Evolutionary conservation across 139 green algal genomes (phyloP).

Genomic region (Coccomyxa sp.): DNA sequence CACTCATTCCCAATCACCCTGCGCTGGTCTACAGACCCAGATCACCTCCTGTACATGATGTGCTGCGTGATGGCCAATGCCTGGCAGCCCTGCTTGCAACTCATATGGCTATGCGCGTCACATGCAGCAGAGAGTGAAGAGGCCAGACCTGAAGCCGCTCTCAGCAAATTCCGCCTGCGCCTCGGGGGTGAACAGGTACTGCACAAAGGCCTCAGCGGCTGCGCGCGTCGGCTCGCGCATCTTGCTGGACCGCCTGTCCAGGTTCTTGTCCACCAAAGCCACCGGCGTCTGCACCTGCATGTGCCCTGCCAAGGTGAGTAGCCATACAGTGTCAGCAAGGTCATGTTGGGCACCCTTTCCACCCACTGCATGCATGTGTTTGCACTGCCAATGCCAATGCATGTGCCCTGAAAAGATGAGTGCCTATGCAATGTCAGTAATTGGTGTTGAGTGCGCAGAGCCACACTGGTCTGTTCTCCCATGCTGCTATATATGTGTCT

Average conservation of each 20-base stretch:
- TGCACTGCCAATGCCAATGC: too few relatives aligned
- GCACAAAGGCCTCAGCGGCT: conserved; percentile 60
- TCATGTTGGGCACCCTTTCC: too few relatives aligned
- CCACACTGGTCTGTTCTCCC: not conserved
- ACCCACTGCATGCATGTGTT: too few relatives aligned
- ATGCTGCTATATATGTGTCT: not conserved
- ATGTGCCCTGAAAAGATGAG: not conserved
- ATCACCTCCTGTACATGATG: not conserved
- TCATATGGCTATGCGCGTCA: not conserved
- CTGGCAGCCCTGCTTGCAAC: not conserved
- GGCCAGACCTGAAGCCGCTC: conserved; percentile 61
- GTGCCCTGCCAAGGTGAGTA: not conserved
- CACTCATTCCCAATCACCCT: not conserved
- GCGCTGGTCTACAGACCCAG: not conserved
- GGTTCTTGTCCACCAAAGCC: conserved; percentile 40
- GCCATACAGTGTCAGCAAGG: not conserved
- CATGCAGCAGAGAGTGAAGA: not conserved
- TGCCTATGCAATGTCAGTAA: not conserved
- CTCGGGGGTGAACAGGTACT: conserved; percentile 65
- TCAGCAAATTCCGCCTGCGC: conserved; percentile 69
- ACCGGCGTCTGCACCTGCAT: conserved; percentile 29
- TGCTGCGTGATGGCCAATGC: not conserved
- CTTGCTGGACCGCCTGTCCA: conserved; percentile 15
- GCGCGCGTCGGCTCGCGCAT: conserved; percentile 36
- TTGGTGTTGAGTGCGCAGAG: not conserved